phyloP scores from a whole-genome alignment of 2,329 filamentous ascomycete species.

The Clarireedia hainanense region DNA sequence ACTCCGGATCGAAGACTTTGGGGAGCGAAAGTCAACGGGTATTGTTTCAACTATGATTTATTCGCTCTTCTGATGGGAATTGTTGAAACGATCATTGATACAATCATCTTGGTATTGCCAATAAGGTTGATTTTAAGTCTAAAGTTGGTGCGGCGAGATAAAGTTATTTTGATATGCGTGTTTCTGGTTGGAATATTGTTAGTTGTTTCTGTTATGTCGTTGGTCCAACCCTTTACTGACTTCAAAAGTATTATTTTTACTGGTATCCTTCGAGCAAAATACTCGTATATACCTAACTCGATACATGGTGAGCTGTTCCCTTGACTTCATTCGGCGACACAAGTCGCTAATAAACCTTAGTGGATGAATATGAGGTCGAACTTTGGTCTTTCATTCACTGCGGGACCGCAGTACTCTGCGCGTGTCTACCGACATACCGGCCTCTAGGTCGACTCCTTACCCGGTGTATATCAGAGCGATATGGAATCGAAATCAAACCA shows the following conservation, averaged over 20 bases:
- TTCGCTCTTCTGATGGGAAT: neutral
- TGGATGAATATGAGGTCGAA: neutral
- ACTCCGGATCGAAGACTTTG: neutral
- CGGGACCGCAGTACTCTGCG: neutral
- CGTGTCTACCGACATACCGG: neutral
- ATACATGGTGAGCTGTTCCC: neutral
- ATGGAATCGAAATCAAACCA: neutral
- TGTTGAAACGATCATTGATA: neutral
- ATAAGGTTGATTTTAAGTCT: neutral
- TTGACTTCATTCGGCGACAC: neutral
- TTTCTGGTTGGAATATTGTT: neutral
- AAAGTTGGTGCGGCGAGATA: neutral
- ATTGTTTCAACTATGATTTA: neutral
- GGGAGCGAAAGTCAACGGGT: neutral
- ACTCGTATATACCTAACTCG: neutral
- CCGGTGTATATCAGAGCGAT: neutral
- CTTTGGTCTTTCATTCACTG: conserved; percentile 1
- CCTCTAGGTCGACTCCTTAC: neutral
- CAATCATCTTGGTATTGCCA: neutral
- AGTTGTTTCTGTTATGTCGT: neutral
- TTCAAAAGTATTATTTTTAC: neutral
- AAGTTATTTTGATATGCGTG: neutral
- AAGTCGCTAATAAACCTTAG: neutral
- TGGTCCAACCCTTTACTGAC: neutral
- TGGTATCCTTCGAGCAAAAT: neutral